Conservation (phyloP, 129 eudicot genomes). For the Mikania micrantha region DNA sequence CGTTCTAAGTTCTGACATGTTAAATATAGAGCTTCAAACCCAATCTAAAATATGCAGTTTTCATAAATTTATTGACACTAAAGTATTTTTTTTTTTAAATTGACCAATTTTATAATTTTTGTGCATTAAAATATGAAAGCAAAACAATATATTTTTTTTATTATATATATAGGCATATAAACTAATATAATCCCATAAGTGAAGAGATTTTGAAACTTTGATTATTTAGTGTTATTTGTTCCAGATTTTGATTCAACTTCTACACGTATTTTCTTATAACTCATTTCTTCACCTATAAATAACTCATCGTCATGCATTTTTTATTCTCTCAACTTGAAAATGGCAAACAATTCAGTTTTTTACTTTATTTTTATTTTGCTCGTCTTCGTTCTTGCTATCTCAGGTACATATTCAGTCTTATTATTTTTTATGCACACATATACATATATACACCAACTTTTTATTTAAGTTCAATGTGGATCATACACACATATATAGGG, state of each 20-base stretch:
- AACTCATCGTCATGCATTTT: background rate
- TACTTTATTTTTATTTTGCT: background rate
- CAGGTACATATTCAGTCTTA: conserved; percentile 6
- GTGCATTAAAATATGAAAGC: background rate
- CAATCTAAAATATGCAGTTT: too few species aligned
- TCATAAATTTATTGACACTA: too few species aligned
- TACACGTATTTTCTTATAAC: background rate
- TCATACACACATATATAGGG: too few species aligned
- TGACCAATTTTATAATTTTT: too few species aligned
- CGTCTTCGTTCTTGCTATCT: background rate
- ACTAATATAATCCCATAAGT: background rate
- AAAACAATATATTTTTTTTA: background rate
- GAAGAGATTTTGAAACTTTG: background rate
- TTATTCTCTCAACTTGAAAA: background rate
- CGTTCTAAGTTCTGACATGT: too few species aligned
- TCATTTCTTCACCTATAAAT: background rate
- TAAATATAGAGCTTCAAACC: too few species aligned
- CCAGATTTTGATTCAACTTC: background rate
- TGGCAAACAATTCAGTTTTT: background rate
- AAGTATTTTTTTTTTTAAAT: too few species aligned
- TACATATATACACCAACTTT: too few species aligned
- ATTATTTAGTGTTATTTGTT: background rate
- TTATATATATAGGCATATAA: background rate
- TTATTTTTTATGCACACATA: too few species aligned
- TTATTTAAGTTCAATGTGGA: too few species aligned